A percentile compares a stretch with the other conserved stretches of the same genome.
Conservation (phyloP, 2,329 filamentous ascomycete genomes). For the Verticillium isaacii region DNA sequence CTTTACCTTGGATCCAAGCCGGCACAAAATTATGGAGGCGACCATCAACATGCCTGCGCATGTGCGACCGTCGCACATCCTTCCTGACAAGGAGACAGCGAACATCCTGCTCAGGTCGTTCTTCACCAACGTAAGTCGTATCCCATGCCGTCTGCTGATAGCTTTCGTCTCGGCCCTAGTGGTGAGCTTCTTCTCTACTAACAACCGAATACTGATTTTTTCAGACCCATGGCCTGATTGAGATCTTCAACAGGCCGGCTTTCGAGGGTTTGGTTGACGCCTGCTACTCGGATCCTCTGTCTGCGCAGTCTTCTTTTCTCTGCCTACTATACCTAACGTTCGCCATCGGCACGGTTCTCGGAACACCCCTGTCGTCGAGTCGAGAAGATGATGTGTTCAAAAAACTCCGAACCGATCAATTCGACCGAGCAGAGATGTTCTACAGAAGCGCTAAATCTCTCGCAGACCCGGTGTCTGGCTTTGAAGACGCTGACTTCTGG, state of each 20-base stretch:
- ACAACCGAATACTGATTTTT: slow-evolving; percentile 35
- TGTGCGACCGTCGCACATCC: slow-evolving; percentile 41
- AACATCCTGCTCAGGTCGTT: slow-evolving; percentile 52
- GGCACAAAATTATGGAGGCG: slow-evolving; percentile 53
- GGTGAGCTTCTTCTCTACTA: slow-evolving; percentile 22
- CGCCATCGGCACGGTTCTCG: slow-evolving; percentile 57
- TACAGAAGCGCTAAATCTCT: slow-evolving; percentile 55
- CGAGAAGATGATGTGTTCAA: slow-evolving; percentile 45
- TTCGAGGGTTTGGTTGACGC: slow-evolving; percentile 46
- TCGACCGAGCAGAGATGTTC: slow-evolving; percentile 56
- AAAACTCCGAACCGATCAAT: slow-evolving; percentile 40
- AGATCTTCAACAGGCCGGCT: slow-evolving; percentile 48
- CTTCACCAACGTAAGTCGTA: slow-evolving; percentile 49
- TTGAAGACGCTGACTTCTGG: slow-evolving; percentile 62
- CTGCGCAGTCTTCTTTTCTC: slow-evolving; percentile 43
- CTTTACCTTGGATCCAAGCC: slow-evolving; percentile 53
- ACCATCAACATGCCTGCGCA: slow-evolving; percentile 41
- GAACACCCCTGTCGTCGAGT: slow-evolving; percentile 44
- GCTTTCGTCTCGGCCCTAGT: background rate
- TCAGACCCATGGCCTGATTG: slow-evolving; percentile 45
- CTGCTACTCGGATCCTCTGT: slow-evolving; percentile 51
- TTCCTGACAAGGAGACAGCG: slow-evolving; percentile 52
- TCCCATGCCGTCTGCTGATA: background rate
- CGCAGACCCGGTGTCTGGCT: slow-evolving; percentile 36
- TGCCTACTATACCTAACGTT: slow-evolving; percentile 59